Conservation (phyloP, 306 rosid genomes). For the Gastrolobium villosum region DNA sequence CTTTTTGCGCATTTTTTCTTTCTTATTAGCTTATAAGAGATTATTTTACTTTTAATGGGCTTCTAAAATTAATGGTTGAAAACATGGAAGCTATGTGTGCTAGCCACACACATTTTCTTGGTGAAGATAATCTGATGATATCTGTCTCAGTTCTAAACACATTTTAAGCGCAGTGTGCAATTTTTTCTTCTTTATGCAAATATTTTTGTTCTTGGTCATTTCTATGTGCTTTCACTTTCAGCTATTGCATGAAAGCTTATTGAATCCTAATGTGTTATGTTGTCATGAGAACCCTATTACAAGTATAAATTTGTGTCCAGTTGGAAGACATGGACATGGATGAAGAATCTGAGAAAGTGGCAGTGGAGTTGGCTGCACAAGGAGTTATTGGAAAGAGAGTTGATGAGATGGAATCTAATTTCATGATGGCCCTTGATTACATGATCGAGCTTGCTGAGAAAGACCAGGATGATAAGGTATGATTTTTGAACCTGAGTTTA, state of each 20-base stretch:
- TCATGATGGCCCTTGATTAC: constrained; percentile 93
- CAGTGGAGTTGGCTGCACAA: constrained; percentile 96
- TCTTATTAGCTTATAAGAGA: not conserved
- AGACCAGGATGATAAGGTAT: constrained; percentile 90
- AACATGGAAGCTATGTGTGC: not conserved
- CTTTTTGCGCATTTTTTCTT: not conserved
- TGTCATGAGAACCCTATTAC: not conserved
- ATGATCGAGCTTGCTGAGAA: constrained; percentile 87
- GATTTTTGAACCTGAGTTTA: constrained; percentile 31
- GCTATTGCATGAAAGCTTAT: not conserved
- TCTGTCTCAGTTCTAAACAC: not conserved
- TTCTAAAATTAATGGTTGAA: not conserved
- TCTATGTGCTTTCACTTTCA: not conserved
- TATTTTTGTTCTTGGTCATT: constrained; percentile 10
- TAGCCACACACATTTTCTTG: not conserved
- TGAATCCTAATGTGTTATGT: constrained; percentile 5
- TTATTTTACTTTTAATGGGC: not conserved
- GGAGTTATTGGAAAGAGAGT: constrained; percentile 97
- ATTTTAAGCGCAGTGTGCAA: not conserved
- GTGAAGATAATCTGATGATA: not conserved
- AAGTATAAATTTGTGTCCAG: constrained; percentile 53
- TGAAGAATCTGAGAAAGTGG: constrained; percentile 92
- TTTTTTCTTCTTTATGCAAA: not conserved
- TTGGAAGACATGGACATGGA: constrained; percentile 89
- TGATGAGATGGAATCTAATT: constrained; percentile 92